Percentiles rank a stretch among this genome's conserved stretches.
Evolutionary conservation across 2,329 filamentous ascomycete genomes (phyloP).

Genomic region (Penicillium sumatraense): DNA sequence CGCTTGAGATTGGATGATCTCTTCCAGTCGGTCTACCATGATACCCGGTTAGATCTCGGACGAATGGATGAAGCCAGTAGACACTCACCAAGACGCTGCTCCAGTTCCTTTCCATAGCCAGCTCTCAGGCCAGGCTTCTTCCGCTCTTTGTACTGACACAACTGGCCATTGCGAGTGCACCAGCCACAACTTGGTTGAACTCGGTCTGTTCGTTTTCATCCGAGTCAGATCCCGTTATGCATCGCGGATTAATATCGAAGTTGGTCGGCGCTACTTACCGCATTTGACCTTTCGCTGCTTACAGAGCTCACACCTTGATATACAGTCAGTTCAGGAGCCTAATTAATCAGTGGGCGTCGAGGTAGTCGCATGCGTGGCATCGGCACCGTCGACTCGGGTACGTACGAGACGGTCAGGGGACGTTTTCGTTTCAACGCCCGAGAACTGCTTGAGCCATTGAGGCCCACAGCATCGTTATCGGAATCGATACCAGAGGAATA

Average conservation of each 20-base stretch:
- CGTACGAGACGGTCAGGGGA: slow-evolving; percentile 45
- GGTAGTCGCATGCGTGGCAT: not conserved
- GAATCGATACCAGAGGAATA: slow-evolving; percentile 42
- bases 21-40: slow-evolving; percentile 65
- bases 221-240: slow-evolving; percentile 2
- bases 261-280: slow-evolving; percentile 37
- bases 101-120: slow-evolving; percentile 73
- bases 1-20: slow-evolving; percentile 67
- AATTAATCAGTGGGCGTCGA: not conserved
- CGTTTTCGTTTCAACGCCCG: slow-evolving; percentile 43
- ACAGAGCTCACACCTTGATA: slow-evolving; percentile 47
- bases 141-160: slow-evolving; percentile 71
- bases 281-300: slow-evolving; percentile 53
- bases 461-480: slow-evolving; percentile 33
- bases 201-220: slow-evolving; percentile 45
- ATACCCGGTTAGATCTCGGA: slow-evolving; percentile 2
- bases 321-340: slow-evolving; percentile 23
- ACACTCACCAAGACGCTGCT: slow-evolving; percentile 63
- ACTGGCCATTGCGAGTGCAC: slow-evolving; percentile 69
- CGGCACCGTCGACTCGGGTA: slow-evolving; percentile 16
- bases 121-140: slow-evolving; percentile 70
- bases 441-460: slow-evolving; percentile 33
- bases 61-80: not conserved
- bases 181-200: slow-evolving; percentile 69
- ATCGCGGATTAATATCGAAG: not conserved